Conservation (phyloP, 2,329 filamentous ascomycete genomes). For the Colletotrichum acutatum region DNA sequence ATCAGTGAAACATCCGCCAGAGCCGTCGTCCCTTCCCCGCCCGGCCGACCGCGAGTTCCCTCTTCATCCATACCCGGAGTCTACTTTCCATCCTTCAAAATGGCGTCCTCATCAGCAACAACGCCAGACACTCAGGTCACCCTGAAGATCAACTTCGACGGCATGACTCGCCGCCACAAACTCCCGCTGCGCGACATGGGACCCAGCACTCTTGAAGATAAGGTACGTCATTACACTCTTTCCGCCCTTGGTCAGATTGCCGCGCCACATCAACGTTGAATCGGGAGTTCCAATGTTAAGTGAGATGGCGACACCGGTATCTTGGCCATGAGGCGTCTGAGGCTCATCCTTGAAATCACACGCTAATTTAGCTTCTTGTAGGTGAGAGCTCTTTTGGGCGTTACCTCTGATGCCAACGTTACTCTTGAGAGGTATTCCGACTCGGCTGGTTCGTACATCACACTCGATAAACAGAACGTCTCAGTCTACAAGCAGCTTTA, state of each 20-base stretch:
- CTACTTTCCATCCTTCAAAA: constrained; percentile 1
- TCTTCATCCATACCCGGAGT: constrained; percentile 16
- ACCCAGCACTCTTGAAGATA: constrained; percentile 78
- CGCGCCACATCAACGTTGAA: not conserved
- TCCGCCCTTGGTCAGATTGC: not conserved
- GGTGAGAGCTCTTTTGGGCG: constrained; percentile 76
- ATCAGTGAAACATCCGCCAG: constrained; percentile 34
- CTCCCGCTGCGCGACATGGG: constrained; percentile 87
- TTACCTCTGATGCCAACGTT: constrained; percentile 70
- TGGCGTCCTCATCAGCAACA: constrained; percentile 33
- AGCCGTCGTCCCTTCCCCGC: constrained; percentile 32
- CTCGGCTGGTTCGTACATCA: constrained; percentile 83
- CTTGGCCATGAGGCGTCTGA: not conserved
- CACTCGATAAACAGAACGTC: constrained; percentile 80
- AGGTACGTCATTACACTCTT: constrained; percentile 70
- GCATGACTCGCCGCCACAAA: constrained; percentile 84
- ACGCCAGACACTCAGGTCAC: constrained; percentile 60
- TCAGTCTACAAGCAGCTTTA: constrained; percentile 97
- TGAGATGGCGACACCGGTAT: not conserved
- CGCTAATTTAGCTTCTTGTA: constrained; percentile 46
- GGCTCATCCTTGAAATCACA: not conserved
- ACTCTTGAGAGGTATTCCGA: constrained; percentile 95
- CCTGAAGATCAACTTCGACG: constrained; percentile 85
- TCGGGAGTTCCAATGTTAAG: not conserved
- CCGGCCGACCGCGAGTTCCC: constrained; percentile 27